Base-by-base conservation (phyloP, 305 asterid genomes). In the Andrographis paniculata region DNA sequence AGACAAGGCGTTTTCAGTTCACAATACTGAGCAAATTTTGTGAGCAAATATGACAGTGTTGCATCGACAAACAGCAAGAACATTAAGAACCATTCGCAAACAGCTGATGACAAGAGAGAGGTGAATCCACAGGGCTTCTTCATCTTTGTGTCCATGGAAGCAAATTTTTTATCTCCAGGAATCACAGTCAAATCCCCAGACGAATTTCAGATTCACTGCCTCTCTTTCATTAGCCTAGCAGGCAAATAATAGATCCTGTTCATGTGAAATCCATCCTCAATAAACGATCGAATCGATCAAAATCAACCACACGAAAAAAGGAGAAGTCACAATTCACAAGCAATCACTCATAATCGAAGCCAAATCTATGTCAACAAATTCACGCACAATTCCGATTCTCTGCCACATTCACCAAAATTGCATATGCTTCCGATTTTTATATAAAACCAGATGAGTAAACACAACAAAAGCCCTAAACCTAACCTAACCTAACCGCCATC, bases 81-180 rank as follows among this genome's bases (percentile, higher is more conserved):
- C 48, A 88, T 82, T 59, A 87, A 65, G 71, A 88, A 65, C 97
- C 97, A 88, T 61, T 89, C 96, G 49, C 88, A 89, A 22, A 71
- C 83, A 23, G 95, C 96, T 9, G 78, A 78, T 48, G 94, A 80
- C 68, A 82, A 73, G 45, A 72, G 59, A 18, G 58, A 40, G 79
- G 67, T 69, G 40, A 75, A 68, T 56, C 79, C 81, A 33, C 45
- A 28, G 15, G 63, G 65, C 43, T 59, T 74, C 51, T 11, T 27
- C 33, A 59, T 49, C 64, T 73, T 71, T 16, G 61, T 50, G 55
- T 75, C 81, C 92, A 82, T 76, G 55, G 49, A 33, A 13, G 12
- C 51, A 17, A 17, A 47, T 55, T 11, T 2, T 27, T 20, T 28
- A 59, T 48, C 69, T 47, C 55, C 46, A 38, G 35, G 21, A 37